A percentile compares a stretch with the other conserved stretches of the same genome.
Conservation (phyloP, 140 eudicot genomes). For the Erigeron philadelphicus region DNA sequence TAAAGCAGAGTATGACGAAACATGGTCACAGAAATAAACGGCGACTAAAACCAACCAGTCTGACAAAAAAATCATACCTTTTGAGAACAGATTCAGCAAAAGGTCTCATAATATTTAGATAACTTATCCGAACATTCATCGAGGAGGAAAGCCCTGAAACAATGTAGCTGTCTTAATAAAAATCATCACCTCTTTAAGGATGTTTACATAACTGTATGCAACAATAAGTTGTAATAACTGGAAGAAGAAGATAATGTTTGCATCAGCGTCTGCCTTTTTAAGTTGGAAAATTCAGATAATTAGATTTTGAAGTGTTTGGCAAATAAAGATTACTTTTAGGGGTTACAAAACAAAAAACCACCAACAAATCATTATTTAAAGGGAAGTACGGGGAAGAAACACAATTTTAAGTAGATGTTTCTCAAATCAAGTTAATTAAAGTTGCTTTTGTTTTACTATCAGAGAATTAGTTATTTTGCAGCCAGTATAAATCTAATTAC, state of each 20-base stretch:
- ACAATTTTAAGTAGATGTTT: too few relatives aligned
- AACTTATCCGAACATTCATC: constrained; percentile 69
- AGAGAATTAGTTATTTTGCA: neutral
- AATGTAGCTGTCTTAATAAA: constrained; percentile 16
- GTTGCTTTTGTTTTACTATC: neutral
- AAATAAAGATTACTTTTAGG: too few relatives aligned
- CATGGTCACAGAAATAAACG: neutral
- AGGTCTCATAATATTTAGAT: constrained; percentile 87
- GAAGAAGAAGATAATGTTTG: too few relatives aligned
- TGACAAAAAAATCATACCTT: constrained; percentile 38
- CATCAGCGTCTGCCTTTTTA: too few relatives aligned
- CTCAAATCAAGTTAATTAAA: neutral
- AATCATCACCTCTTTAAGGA: neutral
- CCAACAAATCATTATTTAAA: too few relatives aligned
- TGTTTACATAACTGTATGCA: neutral
- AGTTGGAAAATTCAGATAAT: too few relatives aligned
- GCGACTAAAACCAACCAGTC: neutral
- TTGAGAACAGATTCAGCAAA: constrained; percentile 91
- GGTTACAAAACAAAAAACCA: too few relatives aligned
- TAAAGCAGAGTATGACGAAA: constrained; percentile 1
- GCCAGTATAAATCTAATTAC: too few relatives aligned
- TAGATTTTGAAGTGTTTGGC: too few relatives aligned
- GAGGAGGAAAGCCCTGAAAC: constrained; percentile 87
- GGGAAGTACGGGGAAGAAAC: too few relatives aligned
- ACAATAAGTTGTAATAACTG: too few relatives aligned